Percentiles rank a stretch among this genome's conserved stretches.
phyloP scores from a whole-genome alignment of 2,329 filamentous ascomycete genomes.

The Akanthomyces muscarius region DNA sequence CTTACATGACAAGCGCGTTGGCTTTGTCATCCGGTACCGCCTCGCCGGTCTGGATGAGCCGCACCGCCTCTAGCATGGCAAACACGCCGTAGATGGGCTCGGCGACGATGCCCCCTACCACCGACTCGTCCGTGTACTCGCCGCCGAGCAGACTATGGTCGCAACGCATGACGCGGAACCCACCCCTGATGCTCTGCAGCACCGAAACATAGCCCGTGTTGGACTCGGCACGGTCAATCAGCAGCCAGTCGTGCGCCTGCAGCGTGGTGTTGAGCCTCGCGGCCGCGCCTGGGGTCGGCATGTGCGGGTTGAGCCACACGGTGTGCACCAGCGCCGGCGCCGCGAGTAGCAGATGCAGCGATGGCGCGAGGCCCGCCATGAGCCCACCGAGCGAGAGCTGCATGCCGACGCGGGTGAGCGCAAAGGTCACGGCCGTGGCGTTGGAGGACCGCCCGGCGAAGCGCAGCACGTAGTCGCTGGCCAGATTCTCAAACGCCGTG shows the following conservation, averaged over 20 bases:
- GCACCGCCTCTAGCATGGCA: conserved; percentile 86
- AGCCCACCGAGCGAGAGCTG: conserved; percentile 62
- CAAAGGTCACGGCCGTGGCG: conserved; percentile 40
- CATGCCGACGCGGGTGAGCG: conserved; percentile 68
- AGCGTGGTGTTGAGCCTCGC: conserved; percentile 63
- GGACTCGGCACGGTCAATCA: conserved; percentile 81
- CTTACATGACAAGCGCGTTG: conserved; percentile 81
- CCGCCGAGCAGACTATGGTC: conserved; percentile 93
- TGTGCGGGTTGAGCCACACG: conserved; percentile 68
- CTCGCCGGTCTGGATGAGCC: conserved; percentile 63
- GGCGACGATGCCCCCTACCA: conserved; percentile 48
- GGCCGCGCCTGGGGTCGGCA: conserved; percentile 58
- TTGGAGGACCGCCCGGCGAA: conserved; percentile 2
- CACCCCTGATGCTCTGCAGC: conserved; percentile 65
- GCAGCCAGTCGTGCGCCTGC: conserved; percentile 60
- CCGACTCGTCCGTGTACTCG: conserved; percentile 66
- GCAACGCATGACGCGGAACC: conserved; percentile 81
- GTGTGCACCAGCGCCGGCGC: conserved; percentile 72
- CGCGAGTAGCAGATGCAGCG: conserved; percentile 60
- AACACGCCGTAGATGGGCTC: conserved; percentile 98
- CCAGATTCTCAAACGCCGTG: conserved; percentile 41
- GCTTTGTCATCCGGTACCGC: conserved; percentile 59
- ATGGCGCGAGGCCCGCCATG: conserved; percentile 66
- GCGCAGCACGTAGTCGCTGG: conserved; percentile 9
- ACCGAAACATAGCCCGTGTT: conserved; percentile 91